phyloP scores from a whole-genome alignment of 2,329 filamentous ascomycete genomes.

The Cladorrhinum sp. region DNA sequence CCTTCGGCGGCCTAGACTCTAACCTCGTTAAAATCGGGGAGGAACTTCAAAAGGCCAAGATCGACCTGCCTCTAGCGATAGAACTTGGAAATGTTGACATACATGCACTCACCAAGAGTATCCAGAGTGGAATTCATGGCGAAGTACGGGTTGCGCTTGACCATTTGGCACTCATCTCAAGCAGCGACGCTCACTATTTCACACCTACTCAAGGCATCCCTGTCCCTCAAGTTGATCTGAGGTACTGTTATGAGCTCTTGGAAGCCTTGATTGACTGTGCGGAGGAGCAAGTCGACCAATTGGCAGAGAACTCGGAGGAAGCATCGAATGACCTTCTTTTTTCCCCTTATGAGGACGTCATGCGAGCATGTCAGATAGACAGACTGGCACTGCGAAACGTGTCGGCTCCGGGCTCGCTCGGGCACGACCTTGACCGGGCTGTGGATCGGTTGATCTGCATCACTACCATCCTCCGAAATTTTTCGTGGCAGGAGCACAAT shows the following conservation, averaged over 20 bases:
- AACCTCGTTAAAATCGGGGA: constrained; percentile 61
- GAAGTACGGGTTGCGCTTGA: constrained; percentile 91
- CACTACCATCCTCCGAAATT: constrained; percentile 86
- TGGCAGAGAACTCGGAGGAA: constrained; percentile 81
- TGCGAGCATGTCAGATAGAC: constrained; percentile 74
- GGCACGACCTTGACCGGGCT: constrained; percentile 80
- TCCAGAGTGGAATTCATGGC: constrained; percentile 84
- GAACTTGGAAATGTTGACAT: constrained; percentile 90
- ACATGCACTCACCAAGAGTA: constrained; percentile 79
- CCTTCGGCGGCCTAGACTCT: constrained; percentile 71
- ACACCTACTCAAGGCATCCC: constrained; percentile 54
- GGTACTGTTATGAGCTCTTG: constrained; percentile 80
- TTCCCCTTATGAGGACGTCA: constrained; percentile 80
- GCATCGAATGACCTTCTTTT: constrained; percentile 84
- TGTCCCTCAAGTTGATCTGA: constrained; percentile 63
- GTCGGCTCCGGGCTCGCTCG: constrained; percentile 68
- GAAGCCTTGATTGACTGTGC: constrained; percentile 88
- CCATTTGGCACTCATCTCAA: constrained; percentile 55
- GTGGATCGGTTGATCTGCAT: constrained; percentile 87
- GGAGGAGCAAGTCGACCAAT: constrained; percentile 77
- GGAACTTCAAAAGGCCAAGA: constrained; percentile 65
- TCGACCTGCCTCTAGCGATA: constrained; percentile 68
- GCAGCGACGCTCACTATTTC: constrained; percentile 54
- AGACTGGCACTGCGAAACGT: constrained; percentile 68
- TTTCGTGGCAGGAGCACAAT: constrained; percentile 79